Base-by-base conservation (phyloP, 805 yeast species). In the Kazachstania bromeliacearum region DNA sequence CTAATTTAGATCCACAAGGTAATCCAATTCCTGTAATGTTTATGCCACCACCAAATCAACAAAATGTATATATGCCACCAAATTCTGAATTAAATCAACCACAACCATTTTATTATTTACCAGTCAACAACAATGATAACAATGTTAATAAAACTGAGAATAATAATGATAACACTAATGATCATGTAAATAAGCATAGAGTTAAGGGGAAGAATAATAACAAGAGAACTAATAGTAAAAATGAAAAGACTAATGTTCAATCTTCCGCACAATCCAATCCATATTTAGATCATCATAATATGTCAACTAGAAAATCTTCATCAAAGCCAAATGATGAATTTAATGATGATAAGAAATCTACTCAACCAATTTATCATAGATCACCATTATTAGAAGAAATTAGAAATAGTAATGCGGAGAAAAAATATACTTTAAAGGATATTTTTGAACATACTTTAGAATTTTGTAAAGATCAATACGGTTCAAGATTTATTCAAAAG, bases 401-500 rank as follows among this genome's bases (percentile, higher is more conserved):
- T 44, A 73, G 95, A 35, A 44, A 34, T 19, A 36, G 33, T 40
- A 79, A 77, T 44, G 51, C 67, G 24, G 41, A 38, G 12, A 75
- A 76, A 42, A 41, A 31, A 10, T 80, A 75, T 54, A 35, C 67
- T 21, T 66, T 92, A 46, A 73, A 70, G 40, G 94, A 84, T 52
- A 77, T 89, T 24, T 73, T 76, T 46, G 95, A 95, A 6, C 87
- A 81, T 55, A 92, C 92, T 4, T 69, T 82, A 41, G 97, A 89
- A 59, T 89, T 92, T 49, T 76, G 95, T 34, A 84, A 84, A 46
- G 98, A 92, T 62, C 99, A 92, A 62, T 94, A 87, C 57, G 99
- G 99, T 3, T 88, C 97, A 4, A 70, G 99, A 45, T 92, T 89
- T 51, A 89, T 92, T 44, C 99, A 92, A 62, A 95, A 88, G 50